Base-by-base conservation (phyloP, 2,329 filamentous ascomycete species). In the Sordariomycetes sp. region DNA sequence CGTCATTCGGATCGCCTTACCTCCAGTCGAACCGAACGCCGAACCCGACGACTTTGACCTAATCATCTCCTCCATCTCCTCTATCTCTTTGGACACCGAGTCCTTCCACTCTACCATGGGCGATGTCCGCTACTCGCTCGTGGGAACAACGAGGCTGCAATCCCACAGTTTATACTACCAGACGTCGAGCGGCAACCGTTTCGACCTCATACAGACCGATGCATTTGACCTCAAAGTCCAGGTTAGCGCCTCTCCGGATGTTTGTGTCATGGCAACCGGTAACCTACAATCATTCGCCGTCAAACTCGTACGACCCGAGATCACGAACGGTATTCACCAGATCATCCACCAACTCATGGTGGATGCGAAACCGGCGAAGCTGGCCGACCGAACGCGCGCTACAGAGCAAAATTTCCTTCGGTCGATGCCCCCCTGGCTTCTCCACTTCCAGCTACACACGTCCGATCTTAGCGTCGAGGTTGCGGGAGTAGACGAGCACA, bases 81-180 rank as follows among this genome's bases (percentile, higher is more conserved):
- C 92, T 0, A 83, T 97, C 42, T 95, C 92, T 0, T 74, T 97
- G 24, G 94, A 99, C 65, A 79, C 95, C 53, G 94, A 99, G 66
- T 96, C 94, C 0, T 96, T 90, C n/a, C 94, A 99, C 70, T 94
- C 90, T 2, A 77, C 86, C 0, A 82, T 89, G 39, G 88, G 88
- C 58, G 87, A 95, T 36, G 74, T 90, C 3, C 88, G 96, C 66
- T 99, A 99, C 69, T 89, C 88, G 5, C 74, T 99, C 1, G 84
- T 84, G 15, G 90, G 90, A 0, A 87, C 88, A 3, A 84, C 95
- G 67, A 81, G 94, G 52, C 75, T 97, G 59, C 86, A 92, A 61
- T 88, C 89, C 1, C 90, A 96, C 67, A 82, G 90, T 62, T 78
- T 99, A 1, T 99, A 97, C 69, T 99, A 99, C 67, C 95, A 96